Conservation (phyloP, 1,284 basidiomycete genomes). For the Cutaneotrichosporon spelunceum region DNA sequence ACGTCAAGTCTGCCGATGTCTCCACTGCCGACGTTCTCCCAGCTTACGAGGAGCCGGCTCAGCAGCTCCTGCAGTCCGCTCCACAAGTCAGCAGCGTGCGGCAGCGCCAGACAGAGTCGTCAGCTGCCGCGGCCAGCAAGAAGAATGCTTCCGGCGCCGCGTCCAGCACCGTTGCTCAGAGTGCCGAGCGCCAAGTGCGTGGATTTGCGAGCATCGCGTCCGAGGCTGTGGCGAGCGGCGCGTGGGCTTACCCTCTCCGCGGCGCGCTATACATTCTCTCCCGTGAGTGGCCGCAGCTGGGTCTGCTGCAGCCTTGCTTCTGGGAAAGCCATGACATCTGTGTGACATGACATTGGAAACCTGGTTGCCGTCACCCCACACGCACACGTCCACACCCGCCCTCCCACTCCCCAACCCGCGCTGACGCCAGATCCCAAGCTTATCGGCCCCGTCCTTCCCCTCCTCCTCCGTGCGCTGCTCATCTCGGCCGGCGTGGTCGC, state of each 20-base stretch:
- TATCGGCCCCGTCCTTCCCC: slow-evolving; percentile 48
- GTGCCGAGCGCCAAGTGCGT: slow-evolving; percentile 32
- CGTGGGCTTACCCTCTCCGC: slow-evolving; percentile 53
- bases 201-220: slow-evolving; percentile 36
- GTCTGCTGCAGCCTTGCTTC: no score
- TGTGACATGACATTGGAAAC: no score
- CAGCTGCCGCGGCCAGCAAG: not conserved
- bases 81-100: slow-evolving; percentile 2
- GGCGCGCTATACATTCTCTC: slow-evolving; percentile 50
- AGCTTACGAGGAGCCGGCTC: not conserved
- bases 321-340: no score
- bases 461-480: slow-evolving; percentile 44
- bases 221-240: slow-evolving; percentile 49
- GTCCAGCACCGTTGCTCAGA: not conserved
- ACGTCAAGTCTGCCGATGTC: not conserved
- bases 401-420: no score
- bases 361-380: no score
- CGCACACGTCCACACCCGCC: no score
- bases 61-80: not conserved
- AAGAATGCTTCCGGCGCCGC: not conserved
- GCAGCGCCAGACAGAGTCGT: slow-evolving; percentile 1
- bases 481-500: slow-evolving; percentile 52
- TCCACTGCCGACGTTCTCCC: not conserved
- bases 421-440: slow-evolving; percentile 48
- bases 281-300: slow-evolving; percentile 28